Conservation (phyloP, 139 green algal species). For the Closterium sp. region DNA sequence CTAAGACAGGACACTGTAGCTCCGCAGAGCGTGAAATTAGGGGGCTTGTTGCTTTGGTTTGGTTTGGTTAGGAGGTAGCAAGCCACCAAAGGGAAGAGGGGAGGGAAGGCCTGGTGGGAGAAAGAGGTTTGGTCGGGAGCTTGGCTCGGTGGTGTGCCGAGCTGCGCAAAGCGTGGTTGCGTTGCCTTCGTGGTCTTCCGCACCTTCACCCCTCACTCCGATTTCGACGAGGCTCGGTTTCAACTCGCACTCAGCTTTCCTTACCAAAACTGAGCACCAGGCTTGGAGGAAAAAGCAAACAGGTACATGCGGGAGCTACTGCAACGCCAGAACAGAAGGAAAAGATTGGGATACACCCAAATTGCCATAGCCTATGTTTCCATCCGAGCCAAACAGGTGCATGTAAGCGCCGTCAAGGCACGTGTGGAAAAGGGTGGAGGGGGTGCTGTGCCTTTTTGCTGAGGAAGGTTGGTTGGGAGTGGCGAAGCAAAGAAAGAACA, state of each 20-base stretch:
- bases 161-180: not conserved
- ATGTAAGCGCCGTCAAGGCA: not conserved
- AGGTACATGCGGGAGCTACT: no score
- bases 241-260: no score
- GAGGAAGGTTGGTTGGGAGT: not conserved
- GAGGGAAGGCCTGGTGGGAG: not conserved
- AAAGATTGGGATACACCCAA: no score
- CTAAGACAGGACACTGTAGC: no score
- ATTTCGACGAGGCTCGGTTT: not conserved
- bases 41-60: no score
- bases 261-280: not conserved
- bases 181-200: not conserved
- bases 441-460: not conserved
- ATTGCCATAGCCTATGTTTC: no score
- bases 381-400: not conserved
- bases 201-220: not conserved
- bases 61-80: no score
- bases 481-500: not conserved
- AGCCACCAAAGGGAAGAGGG: not conserved
- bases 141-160: not conserved
- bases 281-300: not conserved
- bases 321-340: no score
- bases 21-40: not conserved
- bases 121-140: not conserved
- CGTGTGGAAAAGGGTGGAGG: no score